phyloP scores from a whole-genome alignment of 176 grass and related monocot species.

The Avena sativa region DNA sequence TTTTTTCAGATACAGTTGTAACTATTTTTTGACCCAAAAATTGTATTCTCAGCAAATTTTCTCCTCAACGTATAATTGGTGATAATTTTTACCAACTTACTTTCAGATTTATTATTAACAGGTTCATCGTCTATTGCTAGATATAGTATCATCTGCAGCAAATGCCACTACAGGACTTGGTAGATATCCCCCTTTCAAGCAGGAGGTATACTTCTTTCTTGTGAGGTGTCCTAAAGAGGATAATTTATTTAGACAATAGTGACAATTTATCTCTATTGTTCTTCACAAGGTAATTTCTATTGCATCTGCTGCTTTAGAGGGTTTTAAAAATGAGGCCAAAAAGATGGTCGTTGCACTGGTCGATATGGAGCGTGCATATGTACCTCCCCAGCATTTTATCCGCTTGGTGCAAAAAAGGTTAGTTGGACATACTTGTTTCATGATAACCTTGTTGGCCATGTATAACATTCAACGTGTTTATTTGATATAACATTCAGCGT shows the following conservation, averaged over 20 bases:
- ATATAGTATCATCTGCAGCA: constrained; percentile 78
- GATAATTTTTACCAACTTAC: constrained; percentile 5
- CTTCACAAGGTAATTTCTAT: constrained; percentile 73
- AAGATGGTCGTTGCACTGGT: constrained; percentile 86
- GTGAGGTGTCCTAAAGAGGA: constrained; percentile 7
- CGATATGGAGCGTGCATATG: constrained; percentile 88
- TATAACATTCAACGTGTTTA: not conserved
- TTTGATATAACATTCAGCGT: not conserved
- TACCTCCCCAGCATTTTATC: constrained; percentile 88
- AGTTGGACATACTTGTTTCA: constrained; percentile 34
- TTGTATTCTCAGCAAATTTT: not conserved
- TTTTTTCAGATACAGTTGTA: constrained; percentile 6
- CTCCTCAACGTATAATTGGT: not conserved
- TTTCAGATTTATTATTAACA: constrained; percentile 32
- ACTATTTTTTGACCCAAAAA: not conserved
- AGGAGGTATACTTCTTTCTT: constrained; percentile 57
- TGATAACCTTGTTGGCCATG: not conserved
- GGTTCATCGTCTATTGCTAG: constrained; percentile 78
- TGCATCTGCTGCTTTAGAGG: constrained; percentile 72
- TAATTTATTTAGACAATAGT: constrained; percentile 19
- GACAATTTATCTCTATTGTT: constrained; percentile 13
- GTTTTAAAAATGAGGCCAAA: constrained; percentile 79
- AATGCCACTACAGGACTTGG: constrained; percentile 88
- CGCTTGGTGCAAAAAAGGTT: constrained; percentile 83
- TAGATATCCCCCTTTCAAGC: constrained; percentile 85